These are phyloP conservation scores for Mariannaea sp. DNA, from an alignment of 2,329 filamentous ascomycete genomes.

Conservation along the genomic window DNA sequence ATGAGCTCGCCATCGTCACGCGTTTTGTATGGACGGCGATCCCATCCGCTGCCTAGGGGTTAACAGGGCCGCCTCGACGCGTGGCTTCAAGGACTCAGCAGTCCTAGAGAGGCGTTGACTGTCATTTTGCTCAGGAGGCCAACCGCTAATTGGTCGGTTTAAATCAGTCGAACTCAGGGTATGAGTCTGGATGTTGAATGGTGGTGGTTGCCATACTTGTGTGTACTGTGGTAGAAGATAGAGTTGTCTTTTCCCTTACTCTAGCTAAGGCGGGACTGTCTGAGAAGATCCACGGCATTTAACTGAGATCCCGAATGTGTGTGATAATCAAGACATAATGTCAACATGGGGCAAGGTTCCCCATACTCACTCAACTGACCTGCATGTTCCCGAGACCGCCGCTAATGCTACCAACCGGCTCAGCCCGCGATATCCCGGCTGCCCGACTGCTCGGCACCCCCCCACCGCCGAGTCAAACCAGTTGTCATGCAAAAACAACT, in stretches of 20 bases:
- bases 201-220: neutral
- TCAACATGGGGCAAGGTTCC: slow-evolving; percentile 15
- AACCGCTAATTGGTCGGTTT: neutral
- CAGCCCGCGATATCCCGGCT: neutral
- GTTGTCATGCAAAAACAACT: neutral
- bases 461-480: neutral
- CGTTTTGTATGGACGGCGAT: neutral
- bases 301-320: neutral
- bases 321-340: neutral
- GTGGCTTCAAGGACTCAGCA: slow-evolving; percentile 9
- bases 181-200: no score
- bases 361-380: slow-evolving; percentile 14
- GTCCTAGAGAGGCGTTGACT: slow-evolving; percentile 3
- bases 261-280: neutral
- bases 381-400: slow-evolving; percentile 14
- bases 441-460: no score
- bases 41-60: slow-evolving; percentile 5
- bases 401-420: neutral
- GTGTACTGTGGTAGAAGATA: neutral
- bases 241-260: neutral
- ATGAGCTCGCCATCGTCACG: slow-evolving; percentile 2
- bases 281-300: neutral
- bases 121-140: neutral
- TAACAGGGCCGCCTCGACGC: slow-evolving; percentile 11
- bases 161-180: neutral